Conservation (phyloP, 2,329 filamentous ascomycete genomes). For the Fusarium penzigii region DNA sequence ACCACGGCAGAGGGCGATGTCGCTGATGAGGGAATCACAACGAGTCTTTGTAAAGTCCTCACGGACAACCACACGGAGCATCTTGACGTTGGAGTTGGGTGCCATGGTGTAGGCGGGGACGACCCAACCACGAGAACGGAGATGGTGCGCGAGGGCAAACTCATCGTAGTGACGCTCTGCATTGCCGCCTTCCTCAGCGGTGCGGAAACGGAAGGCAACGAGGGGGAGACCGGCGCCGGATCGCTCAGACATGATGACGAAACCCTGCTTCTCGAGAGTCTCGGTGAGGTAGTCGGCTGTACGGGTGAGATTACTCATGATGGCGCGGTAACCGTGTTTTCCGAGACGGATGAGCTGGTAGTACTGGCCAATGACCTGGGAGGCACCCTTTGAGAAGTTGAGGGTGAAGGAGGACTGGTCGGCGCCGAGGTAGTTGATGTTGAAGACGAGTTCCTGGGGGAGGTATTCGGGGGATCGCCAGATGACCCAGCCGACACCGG, state of each 20-base stretch:
- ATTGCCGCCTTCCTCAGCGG: conserved; percentile 48
- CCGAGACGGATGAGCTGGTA: conserved; percentile 96
- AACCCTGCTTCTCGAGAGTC: conserved; percentile 72
- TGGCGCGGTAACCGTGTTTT: conserved; percentile 86
- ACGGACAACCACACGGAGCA: conserved; percentile 88
- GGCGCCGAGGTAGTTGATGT: conserved; percentile 97
- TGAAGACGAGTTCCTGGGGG: conserved; percentile 92
- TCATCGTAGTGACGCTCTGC: conserved; percentile 68
- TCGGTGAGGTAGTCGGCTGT: conserved; percentile 85
- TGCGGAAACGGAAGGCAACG: conserved; percentile 79
- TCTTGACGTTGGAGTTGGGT: conserved; percentile 81
- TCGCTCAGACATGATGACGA: conserved; percentile 84
- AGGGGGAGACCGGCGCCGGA: conserved; percentile 80
- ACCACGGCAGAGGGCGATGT: conserved; percentile 76
- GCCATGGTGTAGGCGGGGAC: conserved; percentile 98
- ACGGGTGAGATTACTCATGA: conserved; percentile 91
- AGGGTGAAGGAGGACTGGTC: conserved; percentile 95
- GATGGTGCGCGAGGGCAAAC: conserved; percentile 79
- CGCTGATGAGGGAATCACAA: conserved; percentile 75
- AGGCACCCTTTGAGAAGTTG: conserved; percentile 95
- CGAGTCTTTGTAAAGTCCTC: conserved; percentile 86
- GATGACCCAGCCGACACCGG: conserved; percentile 90
- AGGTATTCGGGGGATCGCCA: conserved; percentile 84
- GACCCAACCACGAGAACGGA: conserved; percentile 87
- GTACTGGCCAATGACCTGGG: conserved; percentile 94